Base-by-base conservation (phyloP, 441 rosid genomes). In the Brassica hybrid region DNA sequence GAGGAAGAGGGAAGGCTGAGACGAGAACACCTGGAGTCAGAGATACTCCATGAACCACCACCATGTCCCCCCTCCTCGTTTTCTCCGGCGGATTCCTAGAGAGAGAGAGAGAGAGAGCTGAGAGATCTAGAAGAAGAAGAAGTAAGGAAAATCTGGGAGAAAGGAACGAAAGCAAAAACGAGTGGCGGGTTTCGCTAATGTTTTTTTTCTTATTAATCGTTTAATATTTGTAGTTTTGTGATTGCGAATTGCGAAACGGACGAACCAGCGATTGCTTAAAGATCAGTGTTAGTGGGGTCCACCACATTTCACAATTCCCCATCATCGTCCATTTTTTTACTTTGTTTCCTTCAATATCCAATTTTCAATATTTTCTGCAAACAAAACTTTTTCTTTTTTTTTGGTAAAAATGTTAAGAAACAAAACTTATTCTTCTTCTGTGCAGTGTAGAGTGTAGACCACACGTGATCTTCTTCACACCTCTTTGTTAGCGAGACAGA, bases 281-380 rank as follows among this genome's bases (percentile, higher is more conserved):
- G 75, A 79, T 79, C 68, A 74, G 72, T 69, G 79, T 54, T 18
- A 11, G 67, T 74, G 64, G 82, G 82, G 64, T 27, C 79, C 75
- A 79, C 67, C 50, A 0, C 45, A 54, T 27, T 43, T 43, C 74
- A 19, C 79, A 56, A 63, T 63, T 79, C 36, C 76, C 82, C 34
- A 70, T 79, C 34, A 65, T 79, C 79, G 82, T 79, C 65, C 73
- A 57, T 79, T 69, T 73, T 43, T 43, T 43, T 1, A 12, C 14
- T 43, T 43, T 12, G 56, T 68, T 72, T 18, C 21, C 18, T 65
- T 65, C 25, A 19, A 57, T 1, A 11, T 59, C 63, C n/a, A 21
- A 58, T 58, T 3, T 54, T 19, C 13, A 56, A 56, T 17, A 3
- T 18, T 5, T 18, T 9, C 38, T 4, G 32, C 32, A 27, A 21